Evolutionary conservation across 108 stramenopile genomes (phyloP).

Genomic region (Fistulifera pelliculosa): DNA sequence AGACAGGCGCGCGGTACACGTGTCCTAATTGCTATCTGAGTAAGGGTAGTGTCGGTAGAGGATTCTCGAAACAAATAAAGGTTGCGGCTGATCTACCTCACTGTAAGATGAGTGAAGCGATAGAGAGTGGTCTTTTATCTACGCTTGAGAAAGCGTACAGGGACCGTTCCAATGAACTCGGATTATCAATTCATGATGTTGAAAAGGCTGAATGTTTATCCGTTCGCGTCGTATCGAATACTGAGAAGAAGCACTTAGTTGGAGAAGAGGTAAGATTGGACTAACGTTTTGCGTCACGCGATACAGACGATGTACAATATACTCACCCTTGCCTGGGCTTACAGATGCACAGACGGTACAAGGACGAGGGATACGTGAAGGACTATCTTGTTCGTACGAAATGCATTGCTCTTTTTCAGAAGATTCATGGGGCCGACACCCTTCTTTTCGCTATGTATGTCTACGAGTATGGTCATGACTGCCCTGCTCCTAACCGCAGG

Average conservation of each 20-base stretch:
- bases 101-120: conserved; percentile 50
- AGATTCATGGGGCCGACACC: conserved; percentile 91
- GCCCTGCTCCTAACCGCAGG: conserved; percentile 86
- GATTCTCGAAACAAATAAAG: conserved; percentile 15
- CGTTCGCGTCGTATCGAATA: conserved; percentile 55
- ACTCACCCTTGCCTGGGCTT: not conserved
- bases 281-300: too few species aligned
- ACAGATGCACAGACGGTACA: conserved; percentile 59
- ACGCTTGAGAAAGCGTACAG: conserved; percentile 38
- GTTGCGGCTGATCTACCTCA: conserved; percentile 47
- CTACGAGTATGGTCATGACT: conserved; percentile 92
- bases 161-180: conserved; percentile 29
- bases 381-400: conserved; percentile 85
- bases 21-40: conserved; percentile 63
- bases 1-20: conserved; percentile 29
- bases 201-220: conserved; percentile 47
- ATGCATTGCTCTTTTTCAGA: conserved; percentile 90
- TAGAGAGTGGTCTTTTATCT: conserved; percentile 40
- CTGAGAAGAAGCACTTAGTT: conserved; percentile 58
- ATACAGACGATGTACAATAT: too few species aligned
- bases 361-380: conserved; percentile 52
- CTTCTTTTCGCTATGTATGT: conserved; percentile 95
- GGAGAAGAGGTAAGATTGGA: conserved; percentile 53
- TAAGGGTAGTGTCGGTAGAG: conserved; percentile 8
- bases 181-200: conserved; percentile 30